A percentile compares a stretch with the other conserved stretches of the same genome.
Evolutionary conservation across 306 rosid genomes (phyloP).

Genomic region (Ammopiptanthus mongolicus): DNA sequence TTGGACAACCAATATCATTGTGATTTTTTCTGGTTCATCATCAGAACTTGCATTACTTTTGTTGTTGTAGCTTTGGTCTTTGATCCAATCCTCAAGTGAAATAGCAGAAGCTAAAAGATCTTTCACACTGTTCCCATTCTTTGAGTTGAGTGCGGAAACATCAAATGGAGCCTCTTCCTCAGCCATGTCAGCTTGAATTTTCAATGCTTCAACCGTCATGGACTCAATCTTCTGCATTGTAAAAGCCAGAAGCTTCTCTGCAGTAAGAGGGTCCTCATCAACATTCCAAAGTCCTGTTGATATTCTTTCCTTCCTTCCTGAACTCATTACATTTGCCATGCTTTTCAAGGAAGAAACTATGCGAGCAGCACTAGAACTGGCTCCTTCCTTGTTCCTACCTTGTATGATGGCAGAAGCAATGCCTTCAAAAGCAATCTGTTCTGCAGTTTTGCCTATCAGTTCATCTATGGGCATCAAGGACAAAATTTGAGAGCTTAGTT

Average conservation of each 20-base stretch:
- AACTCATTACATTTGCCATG: constrained; percentile 56
- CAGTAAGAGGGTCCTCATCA: constrained; percentile 48
- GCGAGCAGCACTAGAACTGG: constrained; percentile 80
- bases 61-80: constrained; percentile 25
- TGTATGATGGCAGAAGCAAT: constrained; percentile 83
- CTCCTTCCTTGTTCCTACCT: constrained; percentile 90
- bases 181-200: constrained; percentile 73
- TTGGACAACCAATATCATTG: constrained; percentile 57
- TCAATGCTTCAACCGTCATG: constrained; percentile 74
- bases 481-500: constrained; percentile 53
- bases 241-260: constrained; percentile 61
- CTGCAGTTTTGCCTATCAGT: constrained; percentile 82
- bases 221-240: constrained; percentile 75
- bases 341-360: constrained; percentile 58
- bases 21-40: constrained; percentile 28
- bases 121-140: constrained; percentile 33
- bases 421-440: constrained; percentile 95
- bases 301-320: constrained; percentile 77
- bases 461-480: constrained; percentile 74
- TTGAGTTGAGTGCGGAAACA: constrained; percentile 48
- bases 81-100: constrained; percentile 71
- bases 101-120: constrained; percentile 50
- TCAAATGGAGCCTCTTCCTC: constrained; percentile 96
- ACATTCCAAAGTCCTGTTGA: constrained; percentile 83
- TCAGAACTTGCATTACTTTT: constrained; percentile 15